These are phyloP conservation scores for Oryza officinalis DNA, from an alignment of 176 grass and related monocot genomes.

Conservation along the genomic window DNA sequence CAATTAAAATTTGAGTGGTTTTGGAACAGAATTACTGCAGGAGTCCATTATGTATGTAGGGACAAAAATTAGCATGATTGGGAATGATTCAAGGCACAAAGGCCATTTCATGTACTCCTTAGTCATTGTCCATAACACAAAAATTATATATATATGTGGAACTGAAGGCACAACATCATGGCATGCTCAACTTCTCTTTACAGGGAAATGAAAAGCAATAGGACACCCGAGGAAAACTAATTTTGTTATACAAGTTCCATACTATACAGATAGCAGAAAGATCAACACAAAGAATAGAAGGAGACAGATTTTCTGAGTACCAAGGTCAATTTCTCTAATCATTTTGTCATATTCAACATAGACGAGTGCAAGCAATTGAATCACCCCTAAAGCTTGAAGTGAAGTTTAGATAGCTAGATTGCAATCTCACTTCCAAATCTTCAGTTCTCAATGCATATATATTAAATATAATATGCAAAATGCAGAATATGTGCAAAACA, in stretches of 20 bases:
- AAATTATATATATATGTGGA: not conserved
- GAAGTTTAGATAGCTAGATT: not conserved
- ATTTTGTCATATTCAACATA: not conserved
- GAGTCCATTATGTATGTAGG: not conserved
- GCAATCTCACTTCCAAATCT: not conserved
- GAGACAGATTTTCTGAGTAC: not conserved
- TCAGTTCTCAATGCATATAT: not conserved
- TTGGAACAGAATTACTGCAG: not conserved
- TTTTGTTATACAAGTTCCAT: constrained; percentile 11
- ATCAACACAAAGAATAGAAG: not conserved
- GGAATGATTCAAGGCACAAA: not conserved
- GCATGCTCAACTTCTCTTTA: not conserved
- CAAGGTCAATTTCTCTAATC: not conserved
- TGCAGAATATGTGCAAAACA: not conserved
- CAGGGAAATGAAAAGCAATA: not conserved
- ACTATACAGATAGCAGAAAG: not conserved
- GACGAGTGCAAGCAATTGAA: not conserved
- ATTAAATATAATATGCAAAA: not conserved
- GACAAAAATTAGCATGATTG: not conserved
- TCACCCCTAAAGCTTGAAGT: not conserved
- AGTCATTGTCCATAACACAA: not conserved
- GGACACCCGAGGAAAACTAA: not conserved
- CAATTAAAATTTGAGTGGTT: not conserved
- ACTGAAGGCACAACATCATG: not conserved
- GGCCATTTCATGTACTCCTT: not conserved